Percentiles rank a stretch among this genome's conserved stretches.
These are phyloP conservation scores for Candolleomyces eurysporus DNA, from an alignment of 768 basidiomycete species.

Conservation along the genomic window DNA sequence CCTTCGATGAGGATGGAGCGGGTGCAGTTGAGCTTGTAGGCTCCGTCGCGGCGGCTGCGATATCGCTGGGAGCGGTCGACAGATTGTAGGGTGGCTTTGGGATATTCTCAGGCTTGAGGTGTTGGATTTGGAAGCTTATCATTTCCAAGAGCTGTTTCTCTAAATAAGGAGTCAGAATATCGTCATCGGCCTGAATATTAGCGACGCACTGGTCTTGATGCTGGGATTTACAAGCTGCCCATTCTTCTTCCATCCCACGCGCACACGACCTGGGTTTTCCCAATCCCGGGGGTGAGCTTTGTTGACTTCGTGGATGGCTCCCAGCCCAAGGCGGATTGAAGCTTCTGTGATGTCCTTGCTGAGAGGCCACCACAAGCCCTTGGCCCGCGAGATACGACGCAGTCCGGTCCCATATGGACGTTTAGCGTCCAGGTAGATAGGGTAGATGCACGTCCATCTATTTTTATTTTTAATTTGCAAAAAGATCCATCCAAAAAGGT, in stretches of 20 bases:
- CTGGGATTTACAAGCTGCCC: constrained; percentile 58
- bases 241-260: constrained; percentile 90
- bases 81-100: constrained; percentile 62
- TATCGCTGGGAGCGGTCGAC: constrained; percentile 12
- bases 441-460: constrained; percentile 96
- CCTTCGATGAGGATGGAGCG: constrained; percentile 33
- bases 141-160: constrained; percentile 80
- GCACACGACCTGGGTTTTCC: constrained; percentile 96
- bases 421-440: constrained; percentile 96
- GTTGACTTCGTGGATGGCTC: constrained; percentile 82
- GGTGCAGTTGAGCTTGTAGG: constrained; percentile 21
- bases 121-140: constrained; percentile 72
- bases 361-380: constrained; percentile 92
- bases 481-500: too few relatives aligned
- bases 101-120: constrained; percentile 64
- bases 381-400: constrained; percentile 74
- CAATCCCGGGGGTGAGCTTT: constrained; percentile 95
- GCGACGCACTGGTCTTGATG: constrained; percentile 73
- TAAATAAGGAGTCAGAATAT: constrained; percentile 24
- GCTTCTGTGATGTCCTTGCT: constrained; percentile 92
- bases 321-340: constrained; percentile 70
- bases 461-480: not conserved
- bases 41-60: constrained; percentile 8
- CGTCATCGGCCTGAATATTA: not conserved
- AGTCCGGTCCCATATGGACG: constrained; percentile 81